phyloP scores from a whole-genome alignment of 306 rosid species.

The Begonia loranthoides region DNA sequence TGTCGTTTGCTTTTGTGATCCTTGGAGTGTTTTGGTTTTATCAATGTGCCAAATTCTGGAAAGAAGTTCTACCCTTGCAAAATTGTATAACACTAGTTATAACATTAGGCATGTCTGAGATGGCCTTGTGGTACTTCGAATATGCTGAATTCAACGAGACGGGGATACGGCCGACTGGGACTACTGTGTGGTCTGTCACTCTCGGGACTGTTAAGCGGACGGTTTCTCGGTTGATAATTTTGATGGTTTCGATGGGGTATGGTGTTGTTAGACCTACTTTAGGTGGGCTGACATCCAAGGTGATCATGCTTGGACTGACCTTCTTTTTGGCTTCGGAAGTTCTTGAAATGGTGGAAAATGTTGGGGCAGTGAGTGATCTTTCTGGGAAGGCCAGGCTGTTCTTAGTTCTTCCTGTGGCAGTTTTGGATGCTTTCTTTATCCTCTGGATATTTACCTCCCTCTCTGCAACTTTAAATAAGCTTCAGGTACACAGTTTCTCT shows the following conservation, averaged over 20 bases:
- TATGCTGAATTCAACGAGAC: constrained; percentile 73
- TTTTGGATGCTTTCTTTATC: constrained; percentile 85
- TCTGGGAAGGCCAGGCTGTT: constrained; percentile 79
- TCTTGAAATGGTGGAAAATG: constrained; percentile 79
- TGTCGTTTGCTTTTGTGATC: constrained; percentile 68
- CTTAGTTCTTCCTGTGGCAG: constrained; percentile 73
- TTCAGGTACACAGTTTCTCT: constrained; percentile 44
- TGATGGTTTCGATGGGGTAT: constrained; percentile 76
- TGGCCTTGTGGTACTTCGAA: constrained; percentile 80
- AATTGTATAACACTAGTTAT: constrained; percentile 74
- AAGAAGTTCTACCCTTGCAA: constrained; percentile 70
- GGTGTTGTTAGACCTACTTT: constrained; percentile 93
- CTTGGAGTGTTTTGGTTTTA: constrained; percentile 80
- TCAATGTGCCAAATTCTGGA: constrained; percentile 69
- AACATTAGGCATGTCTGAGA: constrained; percentile 81
- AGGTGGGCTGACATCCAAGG: constrained; percentile 86
- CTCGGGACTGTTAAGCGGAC: constrained; percentile 66
- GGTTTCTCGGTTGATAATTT: constrained; percentile 56
- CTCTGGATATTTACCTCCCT: constrained; percentile 86
- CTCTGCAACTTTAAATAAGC: constrained; percentile 76
- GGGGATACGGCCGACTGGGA: constrained; percentile 77
- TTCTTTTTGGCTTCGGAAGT: constrained; percentile 78
- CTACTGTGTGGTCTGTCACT: constrained; percentile 76
- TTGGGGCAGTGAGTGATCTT: constrained; percentile 77
- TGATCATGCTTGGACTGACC: constrained; percentile 67